Percentiles rank a stretch among this genome's conserved stretches.
Conservation (phyloP, 1,139 yeast genomes). For the Taiozyma sp. region DNA sequence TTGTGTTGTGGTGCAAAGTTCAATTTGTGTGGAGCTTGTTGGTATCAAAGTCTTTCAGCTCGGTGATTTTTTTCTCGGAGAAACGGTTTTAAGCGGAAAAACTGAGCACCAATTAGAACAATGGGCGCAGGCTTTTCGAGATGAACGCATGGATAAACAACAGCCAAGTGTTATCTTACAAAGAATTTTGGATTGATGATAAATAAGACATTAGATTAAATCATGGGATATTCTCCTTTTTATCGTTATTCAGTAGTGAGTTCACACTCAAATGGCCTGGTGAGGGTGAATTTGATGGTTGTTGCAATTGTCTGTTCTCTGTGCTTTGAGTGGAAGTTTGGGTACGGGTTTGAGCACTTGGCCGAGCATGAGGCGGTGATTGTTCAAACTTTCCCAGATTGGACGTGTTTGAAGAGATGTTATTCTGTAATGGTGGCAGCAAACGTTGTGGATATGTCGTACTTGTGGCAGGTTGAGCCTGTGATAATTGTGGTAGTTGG, state of each 20-base stretch:
- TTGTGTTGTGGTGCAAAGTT: background rate
- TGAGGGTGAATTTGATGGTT: background rate
- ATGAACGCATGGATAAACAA: too few relatives aligned
- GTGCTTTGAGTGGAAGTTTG: background rate
- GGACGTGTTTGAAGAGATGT: background rate
- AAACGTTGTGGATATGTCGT: background rate
- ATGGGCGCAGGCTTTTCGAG: background rate
- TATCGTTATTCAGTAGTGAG: constrained; percentile 18
- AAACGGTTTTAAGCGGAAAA: background rate
- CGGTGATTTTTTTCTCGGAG: background rate
- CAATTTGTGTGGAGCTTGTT: background rate
- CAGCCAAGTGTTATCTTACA: background rate
- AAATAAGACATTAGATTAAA: background rate
- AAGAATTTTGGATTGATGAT: background rate
- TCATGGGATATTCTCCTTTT: background rate
- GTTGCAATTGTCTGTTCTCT: background rate
- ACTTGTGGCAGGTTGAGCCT: constrained; percentile 1
- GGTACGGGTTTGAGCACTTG: too few relatives aligned
- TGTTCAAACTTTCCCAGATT: background rate
- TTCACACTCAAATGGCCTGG: constrained; percentile 19
- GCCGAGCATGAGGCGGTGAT: background rate
- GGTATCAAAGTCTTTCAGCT: background rate
- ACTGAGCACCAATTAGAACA: background rate
- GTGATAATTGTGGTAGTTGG: background rate
- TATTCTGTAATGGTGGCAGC: background rate